Conservation (phyloP, 352 stramenopile genomes). For the Phytophthora syringae region DNA sequence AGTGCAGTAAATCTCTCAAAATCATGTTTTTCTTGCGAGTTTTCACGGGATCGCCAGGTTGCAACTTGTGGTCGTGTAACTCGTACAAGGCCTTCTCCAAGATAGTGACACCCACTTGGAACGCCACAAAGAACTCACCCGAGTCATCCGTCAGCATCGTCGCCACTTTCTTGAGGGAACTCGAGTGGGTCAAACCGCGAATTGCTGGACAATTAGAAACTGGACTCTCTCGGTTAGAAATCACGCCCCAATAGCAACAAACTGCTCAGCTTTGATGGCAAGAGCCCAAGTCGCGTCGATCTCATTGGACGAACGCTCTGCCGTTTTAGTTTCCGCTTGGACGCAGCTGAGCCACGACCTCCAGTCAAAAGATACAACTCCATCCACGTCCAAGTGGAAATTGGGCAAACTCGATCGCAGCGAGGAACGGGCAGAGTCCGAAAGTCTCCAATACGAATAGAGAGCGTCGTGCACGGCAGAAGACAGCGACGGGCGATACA, state of each 20-base stretch:
- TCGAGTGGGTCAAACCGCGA: constrained; percentile 35
- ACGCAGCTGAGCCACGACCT: too few species aligned
- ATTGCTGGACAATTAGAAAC: constrained; percentile 7
- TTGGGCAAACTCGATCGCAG: too few species aligned
- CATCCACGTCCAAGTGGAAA: too few species aligned
- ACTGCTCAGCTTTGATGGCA: constrained; percentile 43
- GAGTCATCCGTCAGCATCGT: constrained; percentile 21
- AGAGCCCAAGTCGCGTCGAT: constrained; percentile 49
- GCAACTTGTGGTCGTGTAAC: constrained; percentile 34
- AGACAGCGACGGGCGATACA: too few species aligned
- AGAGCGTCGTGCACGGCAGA: too few species aligned
- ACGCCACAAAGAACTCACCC: constrained; percentile 66
- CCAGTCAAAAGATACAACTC: too few species aligned
- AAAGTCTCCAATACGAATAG: too few species aligned
- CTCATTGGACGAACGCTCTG: constrained; percentile 13
- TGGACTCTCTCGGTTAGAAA: neutral
- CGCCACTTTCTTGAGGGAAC: constrained; percentile 32
- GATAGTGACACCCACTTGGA: constrained; percentile 62
- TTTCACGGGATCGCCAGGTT: neutral
- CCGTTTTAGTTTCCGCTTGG: too few species aligned
- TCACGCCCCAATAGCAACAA: constrained; percentile 16
- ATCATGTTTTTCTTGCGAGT: constrained; percentile 67
- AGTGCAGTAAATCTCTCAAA: constrained; percentile 65
- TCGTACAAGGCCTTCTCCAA: constrained; percentile 73
- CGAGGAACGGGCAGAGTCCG: too few species aligned